phyloP scores from a whole-genome alignment of 2,329 filamentous ascomycete species.

The Pseudophaeomoniella oleicola region DNA sequence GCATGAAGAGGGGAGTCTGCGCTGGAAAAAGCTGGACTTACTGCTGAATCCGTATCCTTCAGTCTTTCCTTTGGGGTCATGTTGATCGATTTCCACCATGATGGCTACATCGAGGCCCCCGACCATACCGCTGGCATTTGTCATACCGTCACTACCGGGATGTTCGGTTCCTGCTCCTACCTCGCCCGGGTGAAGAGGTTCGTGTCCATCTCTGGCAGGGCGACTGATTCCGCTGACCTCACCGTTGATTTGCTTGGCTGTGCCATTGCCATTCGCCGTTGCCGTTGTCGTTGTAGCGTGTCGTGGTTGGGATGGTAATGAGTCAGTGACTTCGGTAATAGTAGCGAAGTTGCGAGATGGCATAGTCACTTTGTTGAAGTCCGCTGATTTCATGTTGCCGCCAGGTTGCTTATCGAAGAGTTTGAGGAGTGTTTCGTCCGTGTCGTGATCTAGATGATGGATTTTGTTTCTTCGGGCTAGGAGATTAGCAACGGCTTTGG shows the following conservation, averaged over 20 bases:
- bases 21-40: constrained; percentile 22
- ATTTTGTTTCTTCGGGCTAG: constrained; percentile 50
- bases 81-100: constrained; percentile 31
- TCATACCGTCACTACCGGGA: constrained; percentile 46
- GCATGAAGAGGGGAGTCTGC: too few relatives aligned
- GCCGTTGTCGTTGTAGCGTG: constrained; percentile 14
- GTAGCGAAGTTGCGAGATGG: constrained; percentile 51
- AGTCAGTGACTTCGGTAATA: constrained; percentile 35
- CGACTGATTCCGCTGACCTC: constrained; percentile 2
- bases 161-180: constrained; percentile 63
- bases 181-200: constrained; percentile 62
- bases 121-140: constrained; percentile 19
- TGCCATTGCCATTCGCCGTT: constrained; percentile 11
- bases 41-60: constrained; percentile 34
- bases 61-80: constrained; percentile 23
- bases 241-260: constrained; percentile 10
- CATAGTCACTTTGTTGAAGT: constrained; percentile 76
- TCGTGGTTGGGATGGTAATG: constrained; percentile 14
- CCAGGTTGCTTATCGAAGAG: constrained; percentile 49
- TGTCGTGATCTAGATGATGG: constrained; percentile 47
- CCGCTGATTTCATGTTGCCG: constrained; percentile 46
- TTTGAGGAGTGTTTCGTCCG: constrained; percentile 49
- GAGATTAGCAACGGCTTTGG: constrained; percentile 49
- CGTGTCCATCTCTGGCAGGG: constrained; percentile 46
- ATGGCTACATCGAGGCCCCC: constrained; percentile 30